phyloP scores from a whole-genome alignment of 306 rosid genomes.

The Pyrus pyrifolia region DNA sequence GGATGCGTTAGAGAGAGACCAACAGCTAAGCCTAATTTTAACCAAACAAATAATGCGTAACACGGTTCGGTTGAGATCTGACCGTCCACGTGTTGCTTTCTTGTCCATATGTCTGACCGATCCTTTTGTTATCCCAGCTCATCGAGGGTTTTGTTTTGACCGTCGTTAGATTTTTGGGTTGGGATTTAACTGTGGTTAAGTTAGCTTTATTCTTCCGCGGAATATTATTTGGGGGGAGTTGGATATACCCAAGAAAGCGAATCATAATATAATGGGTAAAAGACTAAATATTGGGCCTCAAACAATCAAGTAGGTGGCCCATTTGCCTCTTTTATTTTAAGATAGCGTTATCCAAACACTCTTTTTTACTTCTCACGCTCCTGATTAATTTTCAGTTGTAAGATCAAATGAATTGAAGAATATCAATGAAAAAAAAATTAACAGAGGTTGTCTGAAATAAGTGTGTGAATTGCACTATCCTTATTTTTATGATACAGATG shows the following conservation, averaged over 20 bases:
- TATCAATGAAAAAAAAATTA: too few species aligned
- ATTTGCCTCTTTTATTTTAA: not conserved
- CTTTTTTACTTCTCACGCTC: too few species aligned
- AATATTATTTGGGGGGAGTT: not conserved
- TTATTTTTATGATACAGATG: too few species aligned
- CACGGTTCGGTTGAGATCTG: constrained; percentile 24
- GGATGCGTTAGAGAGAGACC: not conserved
- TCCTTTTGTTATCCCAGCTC: not conserved
- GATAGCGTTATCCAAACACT: rapidly evolving
- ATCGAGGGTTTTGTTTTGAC: not conserved
- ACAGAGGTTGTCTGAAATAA: too few species aligned
- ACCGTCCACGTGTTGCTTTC: constrained; percentile 42
- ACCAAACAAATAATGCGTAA: constrained; percentile 15
- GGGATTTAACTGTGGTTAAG: constrained; percentile 35
- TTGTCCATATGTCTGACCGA: constrained; percentile 17
- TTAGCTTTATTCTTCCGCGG: not conserved
- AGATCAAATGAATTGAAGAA: too few species aligned
- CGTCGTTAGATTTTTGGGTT: not conserved
- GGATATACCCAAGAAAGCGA: not conserved
- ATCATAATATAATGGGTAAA: not conserved
- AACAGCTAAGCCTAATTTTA: constrained; percentile 43
- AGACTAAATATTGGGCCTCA: not conserved
- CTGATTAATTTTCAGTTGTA: rapidly evolving
- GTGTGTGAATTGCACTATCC: too few species aligned
- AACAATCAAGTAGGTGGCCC: not conserved